phyloP scores from a whole-genome alignment of 2,329 filamentous ascomycete genomes.

The Ophiostoma montium region DNA sequence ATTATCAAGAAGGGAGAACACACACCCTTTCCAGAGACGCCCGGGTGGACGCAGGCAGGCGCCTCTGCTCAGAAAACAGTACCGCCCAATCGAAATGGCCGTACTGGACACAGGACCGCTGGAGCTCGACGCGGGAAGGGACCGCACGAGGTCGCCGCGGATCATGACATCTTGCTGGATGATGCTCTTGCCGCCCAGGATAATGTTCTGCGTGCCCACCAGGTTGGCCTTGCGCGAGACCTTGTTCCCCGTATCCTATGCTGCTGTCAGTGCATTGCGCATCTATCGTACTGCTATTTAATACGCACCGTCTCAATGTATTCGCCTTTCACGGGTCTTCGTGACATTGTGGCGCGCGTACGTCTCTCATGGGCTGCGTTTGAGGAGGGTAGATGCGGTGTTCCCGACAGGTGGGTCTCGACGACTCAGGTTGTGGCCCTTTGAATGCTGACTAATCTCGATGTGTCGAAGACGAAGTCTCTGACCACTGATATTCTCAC shows the following conservation, averaged over 20 bases:
- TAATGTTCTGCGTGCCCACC: conserved; percentile 93
- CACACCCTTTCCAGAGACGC: conserved; percentile 60
- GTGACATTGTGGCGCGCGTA: conserved; percentile 41
- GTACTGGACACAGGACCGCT: conserved; percentile 32
- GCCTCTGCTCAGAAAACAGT: conserved; percentile 73
- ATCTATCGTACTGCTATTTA: too few species aligned
- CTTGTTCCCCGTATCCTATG: conserved; percentile 95
- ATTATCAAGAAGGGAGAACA: not conserved
- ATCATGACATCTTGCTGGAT: conserved; percentile 93
- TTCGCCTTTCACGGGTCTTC: conserved; percentile 69
- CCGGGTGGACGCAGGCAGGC: conserved; percentile 72
- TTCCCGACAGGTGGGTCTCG: too few species aligned
- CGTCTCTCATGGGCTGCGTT: not conserved
- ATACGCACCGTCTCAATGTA: conserved; percentile 83
- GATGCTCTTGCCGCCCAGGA: conserved; percentile 88
- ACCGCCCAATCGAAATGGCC: conserved; percentile 78
- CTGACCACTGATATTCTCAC: too few species aligned
- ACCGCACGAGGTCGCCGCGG: conserved; percentile 69
- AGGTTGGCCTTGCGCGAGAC: conserved; percentile 85
- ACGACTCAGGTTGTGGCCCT: too few species aligned
- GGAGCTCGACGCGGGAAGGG: conserved; percentile 29
- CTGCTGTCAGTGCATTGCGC: not conserved
- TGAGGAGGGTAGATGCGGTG: not conserved
- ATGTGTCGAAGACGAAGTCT: too few species aligned
- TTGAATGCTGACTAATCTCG: too few species aligned